A percentile compares a stretch with the other conserved stretches of the same genome.
These are phyloP conservation scores for Xylariales sp. DNA, from an alignment of 2,329 filamentous ascomycete species.

Conservation along the genomic window DNA sequence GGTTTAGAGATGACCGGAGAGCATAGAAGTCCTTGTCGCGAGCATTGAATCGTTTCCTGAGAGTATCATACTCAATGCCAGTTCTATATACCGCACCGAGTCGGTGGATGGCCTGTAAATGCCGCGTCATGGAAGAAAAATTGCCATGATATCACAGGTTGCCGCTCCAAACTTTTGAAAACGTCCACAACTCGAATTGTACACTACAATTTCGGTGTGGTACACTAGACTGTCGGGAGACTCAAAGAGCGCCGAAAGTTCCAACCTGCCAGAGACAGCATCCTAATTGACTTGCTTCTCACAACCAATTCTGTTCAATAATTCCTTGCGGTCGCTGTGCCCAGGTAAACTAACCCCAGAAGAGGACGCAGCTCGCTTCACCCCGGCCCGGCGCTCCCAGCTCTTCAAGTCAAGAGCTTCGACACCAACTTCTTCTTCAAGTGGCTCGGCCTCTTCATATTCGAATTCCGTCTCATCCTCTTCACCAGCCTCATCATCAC, in stretches of 20 bases:
- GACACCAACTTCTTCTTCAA: constrained; percentile 73
- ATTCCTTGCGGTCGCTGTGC: constrained; percentile 73
- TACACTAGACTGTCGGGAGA: neutral
- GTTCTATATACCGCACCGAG: constrained; percentile 24
- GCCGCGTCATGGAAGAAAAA: constrained; percentile 14
- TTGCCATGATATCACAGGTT: constrained; percentile 11
- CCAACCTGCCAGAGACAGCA: neutral
- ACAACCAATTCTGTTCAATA: constrained; percentile 77
- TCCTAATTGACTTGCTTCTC: constrained; percentile 64
- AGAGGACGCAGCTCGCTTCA: constrained; percentile 48
- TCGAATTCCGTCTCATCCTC: constrained; percentile 50
- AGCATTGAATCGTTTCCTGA: constrained; percentile 1
- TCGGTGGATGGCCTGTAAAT: constrained; percentile 12
- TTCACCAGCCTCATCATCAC: constrained; percentile 75
- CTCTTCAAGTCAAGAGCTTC: constrained; percentile 64
- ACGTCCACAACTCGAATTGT: constrained; percentile 3
- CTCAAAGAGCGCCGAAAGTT: neutral
- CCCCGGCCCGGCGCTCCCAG: constrained; percentile 53
- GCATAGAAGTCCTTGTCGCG: too few relatives aligned
- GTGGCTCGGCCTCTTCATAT: constrained; percentile 50
- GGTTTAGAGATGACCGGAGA: too few relatives aligned
- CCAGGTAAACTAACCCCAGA: constrained; percentile 63
- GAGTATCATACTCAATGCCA: constrained; percentile 26
- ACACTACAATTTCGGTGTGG: neutral
- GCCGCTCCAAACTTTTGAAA: constrained; percentile 18